phyloP scores from a whole-genome alignment of 257 asterid genomes.

The Sherardia arvensis region DNA sequence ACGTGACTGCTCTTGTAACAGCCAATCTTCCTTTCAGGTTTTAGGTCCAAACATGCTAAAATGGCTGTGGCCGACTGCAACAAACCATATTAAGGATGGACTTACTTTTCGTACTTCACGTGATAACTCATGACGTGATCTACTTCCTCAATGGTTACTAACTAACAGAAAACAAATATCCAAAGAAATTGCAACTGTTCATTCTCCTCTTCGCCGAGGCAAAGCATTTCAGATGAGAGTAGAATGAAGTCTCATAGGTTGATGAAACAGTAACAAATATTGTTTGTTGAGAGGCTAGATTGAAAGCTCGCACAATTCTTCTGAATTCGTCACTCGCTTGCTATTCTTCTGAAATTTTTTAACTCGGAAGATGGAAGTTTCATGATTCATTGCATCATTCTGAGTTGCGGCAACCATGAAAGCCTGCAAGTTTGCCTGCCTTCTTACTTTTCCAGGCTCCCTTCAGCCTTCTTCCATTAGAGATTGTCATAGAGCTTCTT shows the following conservation, averaged over 20 bases:
- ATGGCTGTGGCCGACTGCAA: constrained; percentile 79
- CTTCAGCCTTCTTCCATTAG: not conserved
- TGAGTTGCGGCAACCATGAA: not conserved
- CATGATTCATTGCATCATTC: not conserved
- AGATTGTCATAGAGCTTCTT: not conserved
- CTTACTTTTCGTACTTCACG: constrained; percentile 60
- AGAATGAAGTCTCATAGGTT: not conserved
- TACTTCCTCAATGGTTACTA: not conserved
- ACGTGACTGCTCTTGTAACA: not conserved
- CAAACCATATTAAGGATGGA: constrained; percentile 74
- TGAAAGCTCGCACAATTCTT: not conserved
- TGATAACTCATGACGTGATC: constrained; percentile 18
- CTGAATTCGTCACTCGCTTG: not conserved
- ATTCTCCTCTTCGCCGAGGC: not conserved
- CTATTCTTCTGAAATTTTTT: not conserved
- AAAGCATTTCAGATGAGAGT: not conserved
- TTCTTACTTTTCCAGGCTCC: not conserved
- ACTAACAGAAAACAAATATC: not conserved
- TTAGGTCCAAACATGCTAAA: constrained; percentile 74
- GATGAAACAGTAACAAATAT: not conserved
- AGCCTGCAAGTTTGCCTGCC: not conserved
- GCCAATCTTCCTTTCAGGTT: constrained; percentile 30
- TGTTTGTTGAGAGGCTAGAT: not conserved
- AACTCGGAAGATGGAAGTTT: not conserved
- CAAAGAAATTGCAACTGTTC: not conserved